Conservation (phyloP, 2,329 filamentous ascomycete genomes). For the Exophiala oligosperma region DNA sequence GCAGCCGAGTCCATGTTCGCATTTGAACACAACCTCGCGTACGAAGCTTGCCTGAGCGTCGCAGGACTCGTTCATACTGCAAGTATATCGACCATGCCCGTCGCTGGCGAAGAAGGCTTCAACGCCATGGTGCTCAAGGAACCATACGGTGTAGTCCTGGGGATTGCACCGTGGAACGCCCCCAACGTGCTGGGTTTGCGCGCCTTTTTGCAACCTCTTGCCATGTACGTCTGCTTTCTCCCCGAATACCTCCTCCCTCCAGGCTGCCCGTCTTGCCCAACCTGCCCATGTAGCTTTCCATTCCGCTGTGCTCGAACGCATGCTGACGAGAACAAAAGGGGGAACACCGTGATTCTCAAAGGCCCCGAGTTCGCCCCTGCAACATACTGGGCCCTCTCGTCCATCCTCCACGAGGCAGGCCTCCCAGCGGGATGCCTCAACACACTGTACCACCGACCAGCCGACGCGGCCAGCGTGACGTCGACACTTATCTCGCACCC, state of each 20-base stretch:
- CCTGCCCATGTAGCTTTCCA: too few species aligned
- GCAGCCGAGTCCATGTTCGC: conserved; percentile 41
- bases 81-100: conserved; percentile 50
- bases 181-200: conserved; percentile 52
- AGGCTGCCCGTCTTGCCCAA: too few species aligned
- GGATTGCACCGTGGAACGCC: conserved; percentile 76
- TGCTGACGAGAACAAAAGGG: conserved; percentile 33
- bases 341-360: conserved; percentile 76
- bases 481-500: conserved; percentile 66
- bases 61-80: conserved; percentile 23
- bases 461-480: conserved; percentile 67
- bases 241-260: too few species aligned
- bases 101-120: conserved; percentile 49
- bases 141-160: conserved; percentile 76
- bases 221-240: conserved; percentile 35
- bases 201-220: conserved; percentile 61
- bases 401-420: conserved; percentile 70
- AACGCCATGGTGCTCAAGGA: conserved; percentile 69
- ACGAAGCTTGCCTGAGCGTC: conserved; percentile 19
- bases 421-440: conserved; percentile 75
- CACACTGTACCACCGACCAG: conserved; percentile 61
- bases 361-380: conserved; percentile 68
- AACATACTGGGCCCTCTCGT: conserved; percentile 62
- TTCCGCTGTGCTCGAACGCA: too few species aligned
- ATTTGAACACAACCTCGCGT: conserved; percentile 29